Conservation (phyloP, 2,329 filamentous ascomycete species). For the Ustilaginoidea virens region DNA sequence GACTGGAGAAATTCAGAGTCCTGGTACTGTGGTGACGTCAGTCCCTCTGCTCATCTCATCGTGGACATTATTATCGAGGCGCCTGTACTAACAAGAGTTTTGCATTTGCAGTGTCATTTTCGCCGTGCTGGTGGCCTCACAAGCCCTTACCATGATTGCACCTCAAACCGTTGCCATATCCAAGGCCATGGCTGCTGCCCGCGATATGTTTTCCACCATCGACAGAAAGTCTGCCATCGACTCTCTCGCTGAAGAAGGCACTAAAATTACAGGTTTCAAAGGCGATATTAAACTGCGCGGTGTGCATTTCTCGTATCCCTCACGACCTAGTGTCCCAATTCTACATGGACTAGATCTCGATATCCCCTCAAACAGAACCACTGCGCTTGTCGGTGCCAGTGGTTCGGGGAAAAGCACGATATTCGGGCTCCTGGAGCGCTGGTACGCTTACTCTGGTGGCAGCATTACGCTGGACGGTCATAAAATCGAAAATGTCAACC, state of each 20-base stretch:
- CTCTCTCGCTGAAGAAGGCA: conserved; percentile 23
- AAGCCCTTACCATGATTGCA: conserved; percentile 29
- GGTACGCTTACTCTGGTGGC: conserved; percentile 37
- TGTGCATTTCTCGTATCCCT: conserved; percentile 27
- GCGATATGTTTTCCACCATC: conserved; percentile 30
- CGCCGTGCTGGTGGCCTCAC: conserved; percentile 29
- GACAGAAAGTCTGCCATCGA: conserved; percentile 29
- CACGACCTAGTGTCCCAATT: conserved; percentile 1
- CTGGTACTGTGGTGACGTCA: conserved; percentile 31
- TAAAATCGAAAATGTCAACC: conserved; percentile 27
- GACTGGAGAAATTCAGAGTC: conserved; percentile 25
- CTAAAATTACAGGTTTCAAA: conserved; percentile 11
- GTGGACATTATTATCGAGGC: no score
- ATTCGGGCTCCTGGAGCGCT: conserved; percentile 40
- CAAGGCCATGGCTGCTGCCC: conserved; percentile 29
- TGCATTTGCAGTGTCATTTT: conserved; percentile 28
- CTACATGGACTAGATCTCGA: conserved; percentile 1
- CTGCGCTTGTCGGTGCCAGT: conserved; percentile 40
- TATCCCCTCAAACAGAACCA: conserved; percentile 21
- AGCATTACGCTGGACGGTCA: conserved; percentile 27
- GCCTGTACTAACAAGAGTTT: no score
- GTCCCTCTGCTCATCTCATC: conserved; percentile 15
- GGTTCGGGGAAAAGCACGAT: conserved; percentile 45
- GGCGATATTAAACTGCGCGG: conserved; percentile 32
- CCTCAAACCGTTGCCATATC: conserved; percentile 29